Evolutionary conservation across 495 filamentous ascomycete species (phyloP).

Genomic region (Amniculicola lignicola): DNA sequence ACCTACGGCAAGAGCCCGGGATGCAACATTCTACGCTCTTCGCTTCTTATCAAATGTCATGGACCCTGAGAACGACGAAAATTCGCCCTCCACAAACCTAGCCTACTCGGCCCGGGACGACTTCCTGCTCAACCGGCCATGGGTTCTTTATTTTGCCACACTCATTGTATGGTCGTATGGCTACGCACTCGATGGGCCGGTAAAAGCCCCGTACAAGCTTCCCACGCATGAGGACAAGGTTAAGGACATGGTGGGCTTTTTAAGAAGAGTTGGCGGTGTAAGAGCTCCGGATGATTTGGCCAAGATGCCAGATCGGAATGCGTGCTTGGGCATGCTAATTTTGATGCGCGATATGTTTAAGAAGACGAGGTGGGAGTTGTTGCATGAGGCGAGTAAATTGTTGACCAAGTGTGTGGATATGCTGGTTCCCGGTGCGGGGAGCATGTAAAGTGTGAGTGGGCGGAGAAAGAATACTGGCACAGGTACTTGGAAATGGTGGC

Average conservation of each 20-base stretch:
- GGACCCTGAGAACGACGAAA: constrained; percentile 47
- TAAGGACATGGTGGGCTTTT: constrained; percentile 74
- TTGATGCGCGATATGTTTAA: constrained; percentile 77
- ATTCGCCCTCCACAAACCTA: constrained; percentile 20
- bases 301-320: constrained; percentile 71
- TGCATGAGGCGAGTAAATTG: constrained; percentile 79
- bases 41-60: constrained; percentile 82
- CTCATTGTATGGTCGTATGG: constrained; percentile 95
- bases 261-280: constrained; percentile 69
- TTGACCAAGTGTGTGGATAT: constrained; percentile 75
- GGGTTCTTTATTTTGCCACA: constrained; percentile 94
- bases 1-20: constrained; percentile 82
- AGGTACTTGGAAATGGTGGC: neutral
- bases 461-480: neutral
- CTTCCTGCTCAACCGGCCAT: constrained; percentile 84
- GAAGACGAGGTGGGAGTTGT: constrained; percentile 83
- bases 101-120: constrained; percentile 83
- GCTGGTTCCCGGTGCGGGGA: constrained; percentile 37
- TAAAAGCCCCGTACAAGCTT: constrained; percentile 53
- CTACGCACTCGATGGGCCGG: constrained; percentile 82
- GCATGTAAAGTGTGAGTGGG: neutral
- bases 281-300: constrained; percentile 79
- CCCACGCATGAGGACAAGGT: constrained; percentile 61
- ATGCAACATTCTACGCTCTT: constrained; percentile 90
- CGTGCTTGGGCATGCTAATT: constrained; percentile 76